Evolutionary conservation across 2,329 filamentous ascomycete species (phyloP).

Genomic region (Trichoderma gracile): DNA sequence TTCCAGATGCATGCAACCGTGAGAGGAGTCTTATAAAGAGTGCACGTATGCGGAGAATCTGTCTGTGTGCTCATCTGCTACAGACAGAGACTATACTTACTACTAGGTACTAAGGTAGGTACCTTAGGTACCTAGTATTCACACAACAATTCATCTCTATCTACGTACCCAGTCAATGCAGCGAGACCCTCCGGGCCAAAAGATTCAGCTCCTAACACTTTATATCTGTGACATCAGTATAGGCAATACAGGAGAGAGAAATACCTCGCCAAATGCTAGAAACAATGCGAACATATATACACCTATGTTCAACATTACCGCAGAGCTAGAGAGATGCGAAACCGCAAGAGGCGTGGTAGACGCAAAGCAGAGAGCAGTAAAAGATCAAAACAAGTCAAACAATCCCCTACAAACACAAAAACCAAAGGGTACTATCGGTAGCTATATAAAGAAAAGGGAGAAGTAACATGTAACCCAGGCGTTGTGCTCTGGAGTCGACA

Average conservation of each 20-base stretch:
- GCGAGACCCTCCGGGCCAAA: too few species aligned
- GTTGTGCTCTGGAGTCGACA: constrained; percentile 23
- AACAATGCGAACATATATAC: not conserved
- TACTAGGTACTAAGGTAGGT: too few species aligned
- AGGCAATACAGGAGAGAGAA: too few species aligned
- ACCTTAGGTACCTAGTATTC: too few species aligned
- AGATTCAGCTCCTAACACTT: too few species aligned
- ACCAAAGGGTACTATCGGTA: not conserved
- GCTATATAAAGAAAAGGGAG: constrained; percentile 19
- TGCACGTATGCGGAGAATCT: too few species aligned
- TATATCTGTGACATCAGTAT: too few species aligned
- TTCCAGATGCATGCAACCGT: too few species aligned
- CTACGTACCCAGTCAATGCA: too few species aligned
- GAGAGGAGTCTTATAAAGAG: not conserved
- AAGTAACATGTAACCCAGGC: constrained; percentile 21
- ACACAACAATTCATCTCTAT: too few species aligned
- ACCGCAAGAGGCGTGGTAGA: not conserved
- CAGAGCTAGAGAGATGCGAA: not conserved
- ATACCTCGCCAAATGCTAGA: not conserved
- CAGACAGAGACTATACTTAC: too few species aligned
- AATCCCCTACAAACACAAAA: not conserved
- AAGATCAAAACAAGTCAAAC: not conserved
- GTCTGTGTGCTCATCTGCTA: too few species aligned
- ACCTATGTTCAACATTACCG: not conserved
- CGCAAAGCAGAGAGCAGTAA: not conserved